phyloP scores from a whole-genome alignment of 1,284 basidiomycete species.

The Pulchroboletus neoregius region DNA sequence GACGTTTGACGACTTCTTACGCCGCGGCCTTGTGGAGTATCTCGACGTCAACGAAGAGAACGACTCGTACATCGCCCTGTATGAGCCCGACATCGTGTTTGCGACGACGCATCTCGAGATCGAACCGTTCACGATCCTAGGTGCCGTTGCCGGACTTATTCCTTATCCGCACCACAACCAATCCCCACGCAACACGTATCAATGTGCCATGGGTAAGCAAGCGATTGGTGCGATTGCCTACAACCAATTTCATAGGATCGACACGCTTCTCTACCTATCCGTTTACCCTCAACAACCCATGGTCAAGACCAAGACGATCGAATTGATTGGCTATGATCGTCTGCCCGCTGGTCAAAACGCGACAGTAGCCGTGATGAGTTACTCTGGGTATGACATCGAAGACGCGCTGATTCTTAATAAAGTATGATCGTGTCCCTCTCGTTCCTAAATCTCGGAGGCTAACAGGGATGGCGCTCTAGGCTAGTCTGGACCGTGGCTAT shows the following conservation, averaged over 20 bases:
- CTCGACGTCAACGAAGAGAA: constrained; percentile 99
- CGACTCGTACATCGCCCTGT: constrained; percentile 94
- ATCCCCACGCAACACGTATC: constrained; percentile 97
- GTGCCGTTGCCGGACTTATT: constrained; percentile 96
- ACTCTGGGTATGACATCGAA: constrained; percentile 99
- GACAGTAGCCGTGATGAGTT: constrained; percentile 98
- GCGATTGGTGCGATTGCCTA: constrained; percentile 99
- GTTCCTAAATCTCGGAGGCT: constrained; percentile 6
- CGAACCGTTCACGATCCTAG: constrained; percentile 96
- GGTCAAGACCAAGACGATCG: constrained; percentile 99
- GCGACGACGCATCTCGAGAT: constrained; percentile 96
- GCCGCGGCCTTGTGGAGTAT: constrained; percentile 97
- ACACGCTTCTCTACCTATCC: constrained; percentile 96
- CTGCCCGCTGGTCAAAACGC: constrained; percentile 98
- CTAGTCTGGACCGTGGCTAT: constrained; percentile 95
- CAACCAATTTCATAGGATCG: constrained; percentile 97
- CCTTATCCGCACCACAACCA: constrained; percentile 99
- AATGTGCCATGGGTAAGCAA: constrained; percentile 99
- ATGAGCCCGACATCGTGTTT: constrained; percentile 83
- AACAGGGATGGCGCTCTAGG: constrained; percentile 42
- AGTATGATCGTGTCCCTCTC: constrained; percentile 37
- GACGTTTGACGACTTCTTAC: constrained; percentile 93
- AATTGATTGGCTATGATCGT: constrained; percentile 94
- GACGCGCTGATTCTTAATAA: constrained; percentile 97
- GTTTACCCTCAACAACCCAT: constrained; percentile 99